Conservation (phyloP, 148 eudicot species). For the Chenopodium berlandieri region DNA sequence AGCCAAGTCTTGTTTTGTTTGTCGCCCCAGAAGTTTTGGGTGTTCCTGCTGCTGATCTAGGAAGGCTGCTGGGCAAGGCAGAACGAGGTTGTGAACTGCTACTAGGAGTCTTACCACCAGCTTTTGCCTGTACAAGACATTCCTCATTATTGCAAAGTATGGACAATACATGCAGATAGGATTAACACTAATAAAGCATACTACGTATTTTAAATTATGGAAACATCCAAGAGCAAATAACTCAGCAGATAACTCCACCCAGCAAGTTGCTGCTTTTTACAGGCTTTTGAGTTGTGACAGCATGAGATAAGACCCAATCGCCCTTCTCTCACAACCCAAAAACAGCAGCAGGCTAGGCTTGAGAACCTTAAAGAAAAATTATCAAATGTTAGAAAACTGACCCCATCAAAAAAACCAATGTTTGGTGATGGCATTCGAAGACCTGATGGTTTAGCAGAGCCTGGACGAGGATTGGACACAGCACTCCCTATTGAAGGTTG, state of each 20-base stretch:
- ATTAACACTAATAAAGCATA: background rate
- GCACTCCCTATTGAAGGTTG: constrained; percentile 37
- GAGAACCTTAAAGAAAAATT: background rate
- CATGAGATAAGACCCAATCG: background rate
- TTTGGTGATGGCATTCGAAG: constrained; percentile 92
- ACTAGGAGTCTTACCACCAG: constrained; percentile 54
- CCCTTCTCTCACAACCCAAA: background rate
- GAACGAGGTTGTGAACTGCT: constrained; percentile 46
- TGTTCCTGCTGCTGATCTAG: constrained; percentile 42
- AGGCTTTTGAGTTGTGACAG: background rate
- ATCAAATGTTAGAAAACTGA: constrained; percentile 38
- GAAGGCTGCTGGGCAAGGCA: constrained; percentile 38
- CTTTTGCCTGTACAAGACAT: constrained; percentile 48
- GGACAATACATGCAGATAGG: background rate
- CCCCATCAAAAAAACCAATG: constrained; percentile 96
- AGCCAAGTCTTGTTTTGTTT: constrained; percentile 39
- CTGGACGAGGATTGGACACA: constrained; percentile 29
- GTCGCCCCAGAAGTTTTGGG: constrained; percentile 39
- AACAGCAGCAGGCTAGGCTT: background rate
- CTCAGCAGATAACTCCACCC: background rate
- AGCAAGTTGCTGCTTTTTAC: background rate
- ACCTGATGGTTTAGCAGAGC: constrained; percentile 72
- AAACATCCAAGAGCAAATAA: background rate
- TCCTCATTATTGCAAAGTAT: constrained; percentile 8
- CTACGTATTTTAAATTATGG: background rate